These are phyloP conservation scores for Haematococcus lacustris DNA, from an alignment of 139 green algal genomes.

Conservation along the genomic window DNA sequence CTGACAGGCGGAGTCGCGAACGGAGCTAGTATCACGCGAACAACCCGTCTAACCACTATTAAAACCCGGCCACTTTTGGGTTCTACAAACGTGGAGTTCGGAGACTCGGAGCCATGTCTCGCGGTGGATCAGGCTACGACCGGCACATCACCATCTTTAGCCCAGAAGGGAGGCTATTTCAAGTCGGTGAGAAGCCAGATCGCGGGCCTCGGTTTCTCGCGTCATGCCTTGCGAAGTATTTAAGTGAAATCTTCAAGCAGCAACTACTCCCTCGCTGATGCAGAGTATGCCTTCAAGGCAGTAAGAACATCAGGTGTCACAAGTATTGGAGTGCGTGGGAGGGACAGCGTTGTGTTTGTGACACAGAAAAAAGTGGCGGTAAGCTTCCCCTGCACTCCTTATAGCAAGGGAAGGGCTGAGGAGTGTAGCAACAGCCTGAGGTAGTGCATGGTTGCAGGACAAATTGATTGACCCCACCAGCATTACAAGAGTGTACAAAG, in stretches of 20 bases:
- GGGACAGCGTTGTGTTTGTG: conserved; percentile 86
- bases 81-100: neutral
- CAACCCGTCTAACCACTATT: no score
- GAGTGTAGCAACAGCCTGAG: no score
- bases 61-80: no score
- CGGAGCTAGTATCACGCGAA: no score
- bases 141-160: conserved; percentile 96
- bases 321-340: conserved; percentile 84
- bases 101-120: conserved; percentile 50
- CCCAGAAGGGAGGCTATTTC: conserved; percentile 88
- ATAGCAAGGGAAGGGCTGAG: no score
- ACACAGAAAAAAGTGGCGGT: conserved; percentile 88
- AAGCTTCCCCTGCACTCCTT: no score
- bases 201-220: neutral
- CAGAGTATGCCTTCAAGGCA: conserved; percentile 99
- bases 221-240: neutral
- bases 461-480: conserved; percentile 89
- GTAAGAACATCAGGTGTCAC: conserved; percentile 86
- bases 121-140: conserved; percentile 83
- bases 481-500: conserved; percentile 81
- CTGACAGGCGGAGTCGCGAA: no score
- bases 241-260: neutral
- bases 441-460: conserved; percentile 82
- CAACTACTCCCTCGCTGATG: neutral
- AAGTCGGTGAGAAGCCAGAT: conserved; percentile 69